Evolutionary conservation across 306 rosid species (phyloP), one percentile per base, ranked within the genome.

Genomic region (Sesbania bispinosa): DNA sequence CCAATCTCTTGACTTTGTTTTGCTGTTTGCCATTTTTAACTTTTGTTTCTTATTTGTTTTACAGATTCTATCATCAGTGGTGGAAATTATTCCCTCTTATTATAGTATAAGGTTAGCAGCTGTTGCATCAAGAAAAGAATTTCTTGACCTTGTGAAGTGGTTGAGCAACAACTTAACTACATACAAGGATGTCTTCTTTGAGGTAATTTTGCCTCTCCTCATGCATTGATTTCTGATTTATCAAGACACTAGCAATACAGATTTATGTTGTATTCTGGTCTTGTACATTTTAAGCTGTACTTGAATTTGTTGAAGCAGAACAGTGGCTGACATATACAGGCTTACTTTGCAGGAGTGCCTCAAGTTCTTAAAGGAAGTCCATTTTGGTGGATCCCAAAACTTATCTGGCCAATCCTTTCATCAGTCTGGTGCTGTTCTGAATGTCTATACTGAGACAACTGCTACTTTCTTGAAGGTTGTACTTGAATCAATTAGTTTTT

Each of bases 61-160:
- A 73, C 85, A 95, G 99, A 89, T 95, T 71, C 80, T 95, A 27
- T 73, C 86, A 54, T 66, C 90, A 1, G 83, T 92, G 45, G 62
- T 92, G 68, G 97, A 92, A 50, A 74, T 82, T 77, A 71, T 85
- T 66, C 97, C 99, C 77, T 84, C 83, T 79, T 69, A 88, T 65
- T 85, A 80, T 71, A 63, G 96, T 69, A 84, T 95, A 76, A 89
- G 88, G 83, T 77, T 95, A 81, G 99, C 97, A 6, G 87, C 96
- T 73, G 82, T 88, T 75, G 99, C 99, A 73, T 88, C 89, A 16
- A 82, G 86, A 73, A 89, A 88, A 85, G 96, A 89, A 74, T 81
- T 70, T 79, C 46, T 92, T 73, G 97, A 95, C 77, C 93, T 95
- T 24, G 97, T 89, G 88, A 88, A 86, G 81, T 95, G 99, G 99